A percentile compares a stretch with the other conserved stretches of the same genome.
Conservation (phyloP, 2,329 filamentous ascomycete genomes). For the Orbilia oligospora region DNA sequence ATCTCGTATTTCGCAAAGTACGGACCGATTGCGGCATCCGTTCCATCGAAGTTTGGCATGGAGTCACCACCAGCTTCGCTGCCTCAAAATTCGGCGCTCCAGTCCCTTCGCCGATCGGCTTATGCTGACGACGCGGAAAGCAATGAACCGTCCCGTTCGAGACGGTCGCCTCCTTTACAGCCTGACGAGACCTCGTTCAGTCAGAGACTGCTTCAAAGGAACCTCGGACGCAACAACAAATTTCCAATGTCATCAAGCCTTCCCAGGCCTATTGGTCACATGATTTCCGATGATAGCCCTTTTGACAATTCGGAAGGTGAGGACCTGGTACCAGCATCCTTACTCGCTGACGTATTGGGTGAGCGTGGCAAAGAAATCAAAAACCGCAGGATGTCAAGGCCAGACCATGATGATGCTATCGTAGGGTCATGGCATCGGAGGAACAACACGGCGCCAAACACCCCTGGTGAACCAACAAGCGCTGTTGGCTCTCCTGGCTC, state of each 20-base stretch:
- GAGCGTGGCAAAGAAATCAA: constrained; percentile 81
- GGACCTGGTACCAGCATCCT: constrained; percentile 62
- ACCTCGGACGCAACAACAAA: constrained; percentile 76
- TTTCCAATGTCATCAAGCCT: constrained; percentile 75
- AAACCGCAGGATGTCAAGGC: constrained; percentile 76
- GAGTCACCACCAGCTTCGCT: constrained; percentile 86
- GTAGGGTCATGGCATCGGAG: constrained; percentile 62
- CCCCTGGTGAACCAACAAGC: constrained; percentile 69
- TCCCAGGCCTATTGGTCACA: constrained; percentile 70
- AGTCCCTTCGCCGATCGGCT: constrained; percentile 76
- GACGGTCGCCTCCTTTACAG: constrained; percentile 72
- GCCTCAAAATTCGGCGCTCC: constrained; percentile 70
- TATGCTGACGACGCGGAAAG: constrained; percentile 73
- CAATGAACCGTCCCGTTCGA: constrained; percentile 76
- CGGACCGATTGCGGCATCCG: constrained; percentile 90
- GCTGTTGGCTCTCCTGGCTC: constrained; percentile 75
- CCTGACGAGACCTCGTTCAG: constrained; percentile 70
- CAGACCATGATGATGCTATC: constrained; percentile 70
- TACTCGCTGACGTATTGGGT: constrained; percentile 82
- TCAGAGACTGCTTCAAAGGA: constrained; percentile 79
- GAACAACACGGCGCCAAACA: constrained; percentile 69
- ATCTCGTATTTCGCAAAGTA: constrained; percentile 92
- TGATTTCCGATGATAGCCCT: constrained; percentile 71
- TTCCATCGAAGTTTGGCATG: constrained; percentile 90
- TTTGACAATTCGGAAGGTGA: constrained; percentile 68